Base-by-base conservation (phyloP, 2,329 filamentous ascomycete species). In the Cladosporium velox region DNA sequence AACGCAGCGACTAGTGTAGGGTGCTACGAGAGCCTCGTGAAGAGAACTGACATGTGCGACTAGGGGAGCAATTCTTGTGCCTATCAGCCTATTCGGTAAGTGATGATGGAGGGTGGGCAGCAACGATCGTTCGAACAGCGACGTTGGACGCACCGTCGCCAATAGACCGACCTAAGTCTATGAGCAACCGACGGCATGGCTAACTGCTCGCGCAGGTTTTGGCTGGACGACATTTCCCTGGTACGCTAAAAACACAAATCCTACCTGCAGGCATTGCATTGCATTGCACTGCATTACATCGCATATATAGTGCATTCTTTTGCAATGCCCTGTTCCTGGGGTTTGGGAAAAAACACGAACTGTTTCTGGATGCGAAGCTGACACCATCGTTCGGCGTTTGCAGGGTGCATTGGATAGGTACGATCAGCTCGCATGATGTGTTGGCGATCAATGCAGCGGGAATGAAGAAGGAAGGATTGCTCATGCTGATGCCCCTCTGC, bases 211-310 rank as follows among this genome's bases (percentile, higher is more conserved):
- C 52, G 72, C 77, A 82, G 81, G 80, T 79, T 97, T 97, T 79
- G 92, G 88, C 10, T 97, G 92, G 91, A 93, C 91, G 4, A 90
- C 90, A 15, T 93, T 89, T 76, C 78, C 88, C 2, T 85, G 71
- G 86, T 97, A 59, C 92, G 78, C 88, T 91, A 68, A 58, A 2
- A 21, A 21, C n/a, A 47, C 24, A 41, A 41, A 38, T 44, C 41
- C 41, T 47, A 7, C 55, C 84, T 64, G 66, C 54, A 82, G 38
- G 11, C 32, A 58, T 34, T 38, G 38, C 38, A 58, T 34, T 38
- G 38, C 38, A 44, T n/a, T 38, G 35, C 35, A 35, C 10, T 14
- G 66, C 54, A 82, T 88, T 58, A n/a, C 55, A 58, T 35, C n/a
- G 41, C n/a, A 47, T n/a, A 7, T 4, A 44, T 47, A 47, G 41